Percentiles rank a stretch among this genome's conserved stretches.
phyloP scores from a whole-genome alignment of 163 green algal species.

The Chloromonas sp. region DNA sequence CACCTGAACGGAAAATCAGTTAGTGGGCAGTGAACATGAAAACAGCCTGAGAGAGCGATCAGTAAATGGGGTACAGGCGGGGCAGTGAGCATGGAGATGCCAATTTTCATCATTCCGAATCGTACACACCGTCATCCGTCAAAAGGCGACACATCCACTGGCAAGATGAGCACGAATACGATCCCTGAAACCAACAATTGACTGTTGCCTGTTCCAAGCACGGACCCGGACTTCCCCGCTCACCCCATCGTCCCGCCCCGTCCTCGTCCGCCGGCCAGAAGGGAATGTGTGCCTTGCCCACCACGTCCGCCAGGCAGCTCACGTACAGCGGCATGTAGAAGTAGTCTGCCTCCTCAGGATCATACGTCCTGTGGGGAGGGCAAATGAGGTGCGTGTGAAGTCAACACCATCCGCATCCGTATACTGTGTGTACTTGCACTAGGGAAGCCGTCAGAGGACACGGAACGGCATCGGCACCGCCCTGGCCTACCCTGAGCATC shows the following conservation, averaged over 20 bases:
- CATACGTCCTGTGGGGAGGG: constrained; percentile 43
- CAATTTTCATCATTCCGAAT: no score
- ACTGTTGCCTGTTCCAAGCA: no score
- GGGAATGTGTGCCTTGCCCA: constrained; percentile 11
- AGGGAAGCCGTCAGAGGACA: no score
- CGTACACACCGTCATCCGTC: no score
- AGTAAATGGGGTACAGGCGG: no score
- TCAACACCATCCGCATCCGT: not conserved
- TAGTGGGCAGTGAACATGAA: no score
- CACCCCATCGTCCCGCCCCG: constrained; percentile 2
- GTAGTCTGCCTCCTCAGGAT: constrained; percentile 69
- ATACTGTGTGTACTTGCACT: no score
- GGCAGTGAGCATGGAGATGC: no score
- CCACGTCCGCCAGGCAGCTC: constrained; percentile 49
- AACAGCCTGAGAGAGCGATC: no score
- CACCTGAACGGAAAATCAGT: not conserved
- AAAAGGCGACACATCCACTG: no score
- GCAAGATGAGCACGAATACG: no score
- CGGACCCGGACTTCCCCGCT: not conserved
- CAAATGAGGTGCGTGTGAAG: not conserved
- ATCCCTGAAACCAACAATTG: no score
- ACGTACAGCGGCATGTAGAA: constrained; percentile 67
- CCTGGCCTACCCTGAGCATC: not conserved
- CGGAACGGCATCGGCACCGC: not conserved
- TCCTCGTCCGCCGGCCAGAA: constrained; percentile 9